Evolutionary conservation across 2,329 filamentous ascomycete species (phyloP).

Genomic region (Coleophoma cylindrospora): DNA sequence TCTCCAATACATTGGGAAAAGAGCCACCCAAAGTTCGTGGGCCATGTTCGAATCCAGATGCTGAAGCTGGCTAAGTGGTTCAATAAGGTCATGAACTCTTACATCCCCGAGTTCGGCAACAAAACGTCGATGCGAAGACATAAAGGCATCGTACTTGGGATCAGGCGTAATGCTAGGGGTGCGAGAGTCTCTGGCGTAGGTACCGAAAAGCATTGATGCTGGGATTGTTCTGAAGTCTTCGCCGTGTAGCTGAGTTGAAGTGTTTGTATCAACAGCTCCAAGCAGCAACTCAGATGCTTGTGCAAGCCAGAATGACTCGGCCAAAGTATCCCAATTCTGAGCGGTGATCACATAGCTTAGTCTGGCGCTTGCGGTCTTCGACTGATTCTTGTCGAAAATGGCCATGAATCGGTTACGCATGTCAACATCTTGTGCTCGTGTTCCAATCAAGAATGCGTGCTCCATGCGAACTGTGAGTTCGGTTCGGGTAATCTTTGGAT

Average conservation of each 20-base stretch:
- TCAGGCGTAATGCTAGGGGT: conserved; percentile 69
- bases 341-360: conserved; percentile 83
- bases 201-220: conserved; percentile 66
- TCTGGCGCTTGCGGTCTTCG: conserved; percentile 84
- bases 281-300: conserved; percentile 92
- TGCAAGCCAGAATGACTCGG: conserved; percentile 93
- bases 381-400: conserved; percentile 92
- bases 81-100: conserved; percentile 81
- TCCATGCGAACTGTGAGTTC: conserved; percentile 97
- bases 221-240: conserved; percentile 82
- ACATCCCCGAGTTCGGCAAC: conserved; percentile 78
- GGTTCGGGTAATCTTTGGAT: conserved; percentile 89
- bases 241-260: conserved; percentile 68
- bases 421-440: conserved; percentile 85
- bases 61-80: conserved; percentile 87
- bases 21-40: conserved; percentile 82
- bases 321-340: conserved; percentile 95
- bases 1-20: conserved; percentile 95
- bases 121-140: conserved; percentile 78
- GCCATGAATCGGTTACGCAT: conserved; percentile 97
- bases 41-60: conserved; percentile 79
- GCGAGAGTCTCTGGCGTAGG: conserved; percentile 65
- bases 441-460: conserved; percentile 95
- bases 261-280: conserved; percentile 82
- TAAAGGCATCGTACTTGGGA: conserved; percentile 74